phyloP scores from a whole-genome alignment of 1,139 yeast species.

The Zygosaccharomyces pseudobailii region DNA sequence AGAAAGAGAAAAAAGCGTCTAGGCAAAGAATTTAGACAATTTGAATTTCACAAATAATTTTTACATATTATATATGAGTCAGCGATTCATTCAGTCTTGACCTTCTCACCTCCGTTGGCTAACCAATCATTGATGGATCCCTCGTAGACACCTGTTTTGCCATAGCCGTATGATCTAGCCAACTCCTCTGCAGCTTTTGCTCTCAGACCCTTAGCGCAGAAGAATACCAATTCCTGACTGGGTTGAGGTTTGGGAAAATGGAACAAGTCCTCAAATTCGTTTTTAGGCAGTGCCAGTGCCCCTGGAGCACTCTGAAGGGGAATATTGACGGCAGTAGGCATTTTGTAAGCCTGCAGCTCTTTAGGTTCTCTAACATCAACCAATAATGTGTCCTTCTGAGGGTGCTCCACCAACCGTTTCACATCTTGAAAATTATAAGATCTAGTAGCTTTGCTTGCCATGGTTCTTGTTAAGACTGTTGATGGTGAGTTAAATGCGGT shows the following conservation, averaged over 20 bases:
- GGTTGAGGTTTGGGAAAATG: constrained; percentile 77
- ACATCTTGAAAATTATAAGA: constrained; percentile 53
- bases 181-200: constrained; percentile 87
- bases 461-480: constrained; percentile 8
- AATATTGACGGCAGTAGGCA: constrained; percentile 80
- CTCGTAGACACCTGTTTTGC: constrained; percentile 66
- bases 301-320: constrained; percentile 93
- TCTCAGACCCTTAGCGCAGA: constrained; percentile 91
- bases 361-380: constrained; percentile 92
- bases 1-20: constrained; percentile 89
- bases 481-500: background rate
- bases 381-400: constrained; percentile 46
- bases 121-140: constrained; percentile 92
- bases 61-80: constrained; percentile 1
- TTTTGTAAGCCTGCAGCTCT: constrained; percentile 62
- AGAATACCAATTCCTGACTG: constrained; percentile 74
- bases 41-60: constrained; percentile 49
- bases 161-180: constrained; percentile 86
- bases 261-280: constrained; percentile 75
- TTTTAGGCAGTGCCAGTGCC: constrained; percentile 75
- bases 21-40: constrained; percentile 82
- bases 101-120: constrained; percentile 36
- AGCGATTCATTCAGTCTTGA: constrained; percentile 12
- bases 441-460: constrained; percentile 31
- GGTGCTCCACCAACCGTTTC: constrained; percentile 45